Base-by-base conservation (phyloP, 495 filamentous ascomycete genomes). In the Neurospora tetrasperma region DNA sequence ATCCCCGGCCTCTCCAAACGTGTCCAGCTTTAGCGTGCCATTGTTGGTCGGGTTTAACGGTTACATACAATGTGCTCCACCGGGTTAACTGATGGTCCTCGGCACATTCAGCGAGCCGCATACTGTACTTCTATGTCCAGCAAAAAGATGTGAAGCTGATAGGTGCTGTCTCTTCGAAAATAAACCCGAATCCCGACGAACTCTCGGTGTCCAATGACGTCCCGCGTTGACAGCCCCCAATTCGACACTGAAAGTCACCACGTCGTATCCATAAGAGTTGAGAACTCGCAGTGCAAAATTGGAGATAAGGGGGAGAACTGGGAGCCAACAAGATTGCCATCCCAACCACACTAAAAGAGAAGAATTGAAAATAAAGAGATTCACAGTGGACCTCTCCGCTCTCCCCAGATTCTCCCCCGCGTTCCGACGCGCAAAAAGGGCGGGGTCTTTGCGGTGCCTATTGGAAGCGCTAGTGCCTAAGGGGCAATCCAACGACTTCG, bases 401-500 rank as follows among this genome's bases (percentile, higher is more conserved):
- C 54, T 66, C 54, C 54, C 54, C 54, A 31, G 54, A 66, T 35
- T 66, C 27, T 35, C 54, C 54, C 54, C 54, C 54, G 54, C 54
- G 54, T 66, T 66, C 35, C 54, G 27, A 35, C 54, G 14, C 54
- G 54, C 54, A 66, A 66, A 62, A 54, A 66, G 23, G 31, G 73
- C n/a, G 68, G 71, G 42, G 74, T 40, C 69, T 75, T 70, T 41
- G 38, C 27, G 40, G 59, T n/a, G 39, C 39, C 71, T 74, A 69
- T 72, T 74, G 73, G 73, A 38, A 69, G 54, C 54, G 69, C 42
- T 44, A 23, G 42, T 35, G 71, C 70, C 43, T 38, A 71, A 74
- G 70, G 43, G 38, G 62, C n/a, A 71, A 38, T 74, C 62, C 71
- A 46, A 69, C 42, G 59, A 20, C 46, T 40, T 48, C 70, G 48